Evolutionary conservation across 2,329 filamentous ascomycete genomes (phyloP), one percentile per base, ranked within the genome.

Genomic region (Aciculosporium take): DNA sequence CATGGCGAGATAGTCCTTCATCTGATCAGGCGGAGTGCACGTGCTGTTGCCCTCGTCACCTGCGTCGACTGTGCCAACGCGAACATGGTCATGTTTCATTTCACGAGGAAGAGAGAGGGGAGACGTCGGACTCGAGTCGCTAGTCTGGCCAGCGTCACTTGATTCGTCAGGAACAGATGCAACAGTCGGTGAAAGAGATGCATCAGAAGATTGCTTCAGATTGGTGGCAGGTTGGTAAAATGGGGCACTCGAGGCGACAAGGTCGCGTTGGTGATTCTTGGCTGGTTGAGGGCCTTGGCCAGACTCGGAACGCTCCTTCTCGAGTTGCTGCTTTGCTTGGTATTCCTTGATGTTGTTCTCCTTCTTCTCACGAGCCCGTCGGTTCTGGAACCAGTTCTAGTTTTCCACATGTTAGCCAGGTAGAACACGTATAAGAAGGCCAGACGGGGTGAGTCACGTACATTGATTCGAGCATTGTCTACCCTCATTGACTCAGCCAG

Each of bases 341-440:
- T 64, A 64, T 45, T 63, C 60, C 27, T 58, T 56, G 33, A 64
- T 63, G 38, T 76, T 76, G 52, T 67, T 71, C 55, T 78, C 72
- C 53, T 79, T 76, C 68, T 78, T 78, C 47, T 74, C 73, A 57
- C 76, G 73, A 40, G 76, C 76, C 39, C 76, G 68, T 45, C 76
- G 65, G 53, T 81, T 81, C 50, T 81, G 76, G 52, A 81, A 81
- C 76, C 76, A 81, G 53, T 81, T 81, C 76, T 80, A n/a, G 40
- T 12, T 13, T 13, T 41, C 38, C 27, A 21, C 9, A 3, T 4
- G 20, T 39, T 13, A 39, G 37, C 28, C 24, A 13, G n/a, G 20
- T 32, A 31, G 7, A 31, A 7, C 17, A 39, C 7, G 10, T 13
- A 30, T 15, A 40, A 25, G 17, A 31, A 8, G 33, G 24, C 34